Evolutionary conservation across 192 early-diverging fungal species (phyloP).

Genomic region (Backusella sp.): DNA sequence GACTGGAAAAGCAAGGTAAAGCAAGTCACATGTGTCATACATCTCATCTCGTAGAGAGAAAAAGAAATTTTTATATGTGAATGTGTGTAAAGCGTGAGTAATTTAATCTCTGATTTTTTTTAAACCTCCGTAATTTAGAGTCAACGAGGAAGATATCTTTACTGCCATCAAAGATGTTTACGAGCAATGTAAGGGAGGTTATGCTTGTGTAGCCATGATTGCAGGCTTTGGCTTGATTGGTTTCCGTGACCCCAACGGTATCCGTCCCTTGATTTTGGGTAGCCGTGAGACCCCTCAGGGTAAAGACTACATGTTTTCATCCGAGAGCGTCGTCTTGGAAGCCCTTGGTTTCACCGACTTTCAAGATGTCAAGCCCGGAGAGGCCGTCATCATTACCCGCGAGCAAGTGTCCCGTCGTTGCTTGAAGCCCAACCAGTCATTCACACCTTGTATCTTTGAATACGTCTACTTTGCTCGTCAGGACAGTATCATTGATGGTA

Average conservation of each 20-base stretch:
- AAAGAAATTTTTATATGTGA: neutral
- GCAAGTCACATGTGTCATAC: slow-evolving; percentile 14
- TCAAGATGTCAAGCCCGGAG: slow-evolving; percentile 88
- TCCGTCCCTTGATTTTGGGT: slow-evolving; percentile 94
- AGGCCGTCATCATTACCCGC: slow-evolving; percentile 93
- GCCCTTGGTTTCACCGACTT: slow-evolving; percentile 88
- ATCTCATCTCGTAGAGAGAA: neutral
- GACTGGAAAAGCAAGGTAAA: slow-evolving; percentile 89
- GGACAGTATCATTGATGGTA: slow-evolving; percentile 97
- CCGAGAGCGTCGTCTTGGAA: slow-evolving; percentile 94
- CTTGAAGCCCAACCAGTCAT: slow-evolving; percentile 47
- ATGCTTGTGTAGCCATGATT: slow-evolving; percentile 96
- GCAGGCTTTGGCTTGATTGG: slow-evolving; percentile 97
- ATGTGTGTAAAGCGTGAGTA: neutral
- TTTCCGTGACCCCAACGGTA: slow-evolving; percentile 93
- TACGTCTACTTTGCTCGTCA: slow-evolving; percentile 99
- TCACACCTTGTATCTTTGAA: slow-evolving; percentile 98
- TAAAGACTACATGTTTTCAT: slow-evolving; percentile 97
- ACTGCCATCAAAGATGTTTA: slow-evolving; percentile 84
- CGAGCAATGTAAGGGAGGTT: slow-evolving; percentile 85
- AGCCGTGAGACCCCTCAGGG: slow-evolving; percentile 67
- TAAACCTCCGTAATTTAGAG: slow-evolving; percentile 45
- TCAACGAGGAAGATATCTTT: slow-evolving; percentile 99
- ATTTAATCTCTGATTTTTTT: neutral
- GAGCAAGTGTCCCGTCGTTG: slow-evolving; percentile 66